phyloP scores from a whole-genome alignment of 2,329 filamentous ascomycete genomes.

The Sarocladiaceae sp. region DNA sequence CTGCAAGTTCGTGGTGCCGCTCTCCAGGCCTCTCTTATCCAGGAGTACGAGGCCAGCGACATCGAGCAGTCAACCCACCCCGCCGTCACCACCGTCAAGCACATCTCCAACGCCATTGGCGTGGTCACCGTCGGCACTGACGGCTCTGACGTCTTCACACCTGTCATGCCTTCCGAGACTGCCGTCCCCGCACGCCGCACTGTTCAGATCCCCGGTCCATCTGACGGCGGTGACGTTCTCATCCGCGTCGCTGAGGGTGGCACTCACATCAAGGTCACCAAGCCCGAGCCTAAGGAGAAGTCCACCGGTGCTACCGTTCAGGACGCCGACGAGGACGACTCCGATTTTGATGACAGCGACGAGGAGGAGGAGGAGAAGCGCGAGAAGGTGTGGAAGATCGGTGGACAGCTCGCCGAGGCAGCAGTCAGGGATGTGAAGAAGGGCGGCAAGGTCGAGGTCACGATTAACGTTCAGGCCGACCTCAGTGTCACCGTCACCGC shows the following conservation, averaged over 20 bases:
- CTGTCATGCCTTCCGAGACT: conserved; percentile 81
- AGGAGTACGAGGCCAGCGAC: conserved; percentile 89
- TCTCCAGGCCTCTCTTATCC: conserved; percentile 89
- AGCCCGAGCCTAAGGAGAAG: conserved; percentile 75
- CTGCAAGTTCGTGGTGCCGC: conserved; percentile 84
- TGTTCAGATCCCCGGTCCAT: conserved; percentile 70
- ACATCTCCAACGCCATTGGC: conserved; percentile 84
- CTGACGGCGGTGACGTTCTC: conserved; percentile 81
- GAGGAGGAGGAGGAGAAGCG: conserved; percentile 85
- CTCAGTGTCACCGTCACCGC: conserved; percentile 75
- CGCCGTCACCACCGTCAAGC: conserved; percentile 88
- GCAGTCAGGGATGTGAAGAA: conserved; percentile 82
- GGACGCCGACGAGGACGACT: conserved; percentile 62
- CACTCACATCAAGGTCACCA: conserved; percentile 89
- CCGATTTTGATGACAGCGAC: conserved; percentile 56
- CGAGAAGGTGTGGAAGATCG: conserved; percentile 90
- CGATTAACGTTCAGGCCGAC: conserved; percentile 80
- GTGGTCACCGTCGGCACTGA: conserved; percentile 63
- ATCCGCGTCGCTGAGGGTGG: conserved; percentile 84
- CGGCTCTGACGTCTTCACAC: conserved; percentile 67
- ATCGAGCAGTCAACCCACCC: conserved; percentile 96
- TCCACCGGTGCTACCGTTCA: conserved; percentile 53
- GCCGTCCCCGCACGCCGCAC: conserved; percentile 85
- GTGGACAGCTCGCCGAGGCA: conserved; percentile 77
- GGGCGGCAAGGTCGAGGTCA: conserved; percentile 87